A percentile compares a stretch with the other conserved stretches of the same genome.
phyloP scores from a whole-genome alignment of 129 eudicot genomes.

The Arctium minus region DNA sequence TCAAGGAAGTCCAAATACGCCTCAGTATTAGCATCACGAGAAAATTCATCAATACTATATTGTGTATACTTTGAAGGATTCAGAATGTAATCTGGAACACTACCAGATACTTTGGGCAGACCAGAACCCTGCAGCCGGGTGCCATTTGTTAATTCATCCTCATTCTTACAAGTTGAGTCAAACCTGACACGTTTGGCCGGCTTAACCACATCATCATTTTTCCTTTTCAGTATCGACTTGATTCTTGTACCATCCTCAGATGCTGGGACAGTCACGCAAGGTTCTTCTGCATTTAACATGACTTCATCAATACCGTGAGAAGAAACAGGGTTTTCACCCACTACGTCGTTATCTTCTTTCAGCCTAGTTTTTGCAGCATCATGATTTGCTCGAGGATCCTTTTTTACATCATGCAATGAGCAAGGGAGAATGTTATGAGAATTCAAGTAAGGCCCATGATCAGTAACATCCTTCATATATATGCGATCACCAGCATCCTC shows the following conservation, averaged over 20 bases:
- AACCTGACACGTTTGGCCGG: slow-evolving; percentile 44
- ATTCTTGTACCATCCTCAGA: slow-evolving; percentile 14
- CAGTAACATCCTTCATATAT: slow-evolving; percentile 43
- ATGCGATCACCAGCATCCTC: slow-evolving; percentile 31
- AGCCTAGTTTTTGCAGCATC: slow-evolving; percentile 32
- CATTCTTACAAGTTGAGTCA: slow-evolving; percentile 30
- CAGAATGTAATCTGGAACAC: slow-evolving; percentile 41
- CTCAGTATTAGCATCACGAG: slow-evolving; percentile 18
- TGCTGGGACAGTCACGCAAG: background rate
- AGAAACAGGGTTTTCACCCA: background rate
- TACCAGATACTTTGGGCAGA: background rate
- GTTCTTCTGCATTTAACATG: background rate
- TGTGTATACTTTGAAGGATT: slow-evolving; percentile 48
- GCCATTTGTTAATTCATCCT: background rate
- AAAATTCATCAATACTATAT: slow-evolving; percentile 30
- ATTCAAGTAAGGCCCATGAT: slow-evolving; percentile 27
- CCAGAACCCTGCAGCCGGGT: background rate
- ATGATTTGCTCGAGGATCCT: slow-evolving; percentile 31
- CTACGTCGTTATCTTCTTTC: slow-evolving; percentile 23
- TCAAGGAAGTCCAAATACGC: slow-evolving; percentile 23
- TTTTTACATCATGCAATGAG: slow-evolving; percentile 4
- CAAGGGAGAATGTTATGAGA: slow-evolving; percentile 28
- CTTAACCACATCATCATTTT: slow-evolving; percentile 15
- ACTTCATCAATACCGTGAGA: background rate
- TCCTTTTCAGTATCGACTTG: slow-evolving; percentile 51